These are phyloP conservation scores for Pseudogymnoascus sp. DNA, from an alignment of 2,329 filamentous ascomycete species.

Conservation along the genomic window DNA sequence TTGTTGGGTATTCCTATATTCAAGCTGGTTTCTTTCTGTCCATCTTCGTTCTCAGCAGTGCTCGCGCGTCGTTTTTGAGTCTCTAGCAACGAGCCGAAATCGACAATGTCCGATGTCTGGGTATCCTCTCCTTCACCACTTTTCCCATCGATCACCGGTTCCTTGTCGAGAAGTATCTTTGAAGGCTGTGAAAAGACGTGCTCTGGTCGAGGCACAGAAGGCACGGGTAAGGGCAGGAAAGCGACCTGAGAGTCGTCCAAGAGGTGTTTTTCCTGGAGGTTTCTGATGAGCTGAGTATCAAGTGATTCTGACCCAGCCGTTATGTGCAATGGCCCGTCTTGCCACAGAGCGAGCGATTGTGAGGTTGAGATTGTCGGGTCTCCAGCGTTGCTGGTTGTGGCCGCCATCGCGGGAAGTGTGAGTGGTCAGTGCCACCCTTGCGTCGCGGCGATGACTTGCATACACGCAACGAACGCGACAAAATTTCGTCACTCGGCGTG, in stretches of 20 bases:
- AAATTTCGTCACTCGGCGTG: not conserved
- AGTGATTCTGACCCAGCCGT: not conserved
- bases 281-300: not conserved
- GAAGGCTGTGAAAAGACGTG: conserved; percentile 5
- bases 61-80: not conserved
- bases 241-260: not conserved
- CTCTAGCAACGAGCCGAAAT: not conserved
- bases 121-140: not conserved
- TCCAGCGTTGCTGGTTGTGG: not conserved
- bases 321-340: not conserved
- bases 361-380: not conserved
- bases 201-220: not conserved
- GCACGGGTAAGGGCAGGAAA: not conserved
- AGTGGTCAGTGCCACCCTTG: conserved; percentile 8
- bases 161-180: not conserved
- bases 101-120: not conserved
- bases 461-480: not conserved
- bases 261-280: not conserved
- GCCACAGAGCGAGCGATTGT: not conserved
- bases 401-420: not conserved
- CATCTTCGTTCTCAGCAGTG: not conserved
- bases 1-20: not conserved
- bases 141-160: not conserved
- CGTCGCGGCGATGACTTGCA: conserved; percentile 7
- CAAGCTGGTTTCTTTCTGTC: not conserved